phyloP scores from a whole-genome alignment of 2,329 filamentous ascomycete genomes.

The Biscogniauxia mediterranea region DNA sequence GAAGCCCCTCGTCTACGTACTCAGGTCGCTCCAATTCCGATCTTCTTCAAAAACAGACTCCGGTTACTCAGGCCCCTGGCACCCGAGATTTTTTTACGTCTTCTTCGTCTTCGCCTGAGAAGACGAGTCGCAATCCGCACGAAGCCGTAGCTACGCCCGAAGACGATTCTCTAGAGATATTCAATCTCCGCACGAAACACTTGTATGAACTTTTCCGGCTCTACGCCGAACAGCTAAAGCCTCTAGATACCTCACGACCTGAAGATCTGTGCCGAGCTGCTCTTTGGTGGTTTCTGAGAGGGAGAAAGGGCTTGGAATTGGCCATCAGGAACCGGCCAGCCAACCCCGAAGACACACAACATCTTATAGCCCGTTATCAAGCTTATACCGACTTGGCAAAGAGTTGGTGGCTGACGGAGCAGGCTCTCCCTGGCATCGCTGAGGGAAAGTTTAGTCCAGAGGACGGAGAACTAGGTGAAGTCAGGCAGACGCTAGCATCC shows the following conservation, averaged over 20 bases:
- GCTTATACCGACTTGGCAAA: conserved; percentile 85
- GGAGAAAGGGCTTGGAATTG: conserved; percentile 71
- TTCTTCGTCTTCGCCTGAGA: conserved; percentile 26
- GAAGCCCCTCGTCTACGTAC: conserved; percentile 26
- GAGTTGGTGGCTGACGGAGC: conserved; percentile 73
- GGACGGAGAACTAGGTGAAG: conserved; percentile 49
- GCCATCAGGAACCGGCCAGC: conserved; percentile 65
- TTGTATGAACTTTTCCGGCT: conserved; percentile 74
- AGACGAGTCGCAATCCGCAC: conserved; percentile 34
- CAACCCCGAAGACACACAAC: conserved; percentile 53
- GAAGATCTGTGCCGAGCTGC: conserved; percentile 69
- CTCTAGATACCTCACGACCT: conserved; percentile 61
- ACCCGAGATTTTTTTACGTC: conserved; percentile 14
- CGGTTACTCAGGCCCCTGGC: conserved; percentile 25
- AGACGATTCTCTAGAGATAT: conserved; percentile 67
- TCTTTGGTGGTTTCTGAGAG: conserved; percentile 88
- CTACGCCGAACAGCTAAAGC: conserved; percentile 71
- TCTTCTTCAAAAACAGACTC: conserved; percentile 27
- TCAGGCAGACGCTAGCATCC: conserved; percentile 56
- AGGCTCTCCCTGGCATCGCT: conserved; percentile 50
- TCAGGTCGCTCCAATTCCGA: conserved; percentile 30
- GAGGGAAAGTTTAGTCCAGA: conserved; percentile 41
- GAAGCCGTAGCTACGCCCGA: conserved; percentile 45
- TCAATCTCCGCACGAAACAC: conserved; percentile 68
- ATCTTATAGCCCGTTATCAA: conserved; percentile 63